A percentile compares a stretch with the other conserved stretches of the same genome.
Evolutionary conservation across 306 rosid species (phyloP).

Genomic region (Acmispon strigosus): DNA sequence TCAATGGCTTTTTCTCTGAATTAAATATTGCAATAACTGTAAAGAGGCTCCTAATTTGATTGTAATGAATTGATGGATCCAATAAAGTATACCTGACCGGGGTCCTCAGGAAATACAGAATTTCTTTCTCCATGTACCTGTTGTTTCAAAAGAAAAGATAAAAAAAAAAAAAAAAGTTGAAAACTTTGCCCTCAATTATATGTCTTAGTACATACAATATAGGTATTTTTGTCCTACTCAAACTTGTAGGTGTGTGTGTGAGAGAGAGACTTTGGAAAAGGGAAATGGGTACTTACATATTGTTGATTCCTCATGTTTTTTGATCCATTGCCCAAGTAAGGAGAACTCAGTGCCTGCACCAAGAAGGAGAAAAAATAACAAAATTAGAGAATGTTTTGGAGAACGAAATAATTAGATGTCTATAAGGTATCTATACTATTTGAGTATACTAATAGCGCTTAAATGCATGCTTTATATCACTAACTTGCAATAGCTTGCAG

Average conservation of each 20-base stretch:
- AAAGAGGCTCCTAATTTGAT: constrained; percentile 1
- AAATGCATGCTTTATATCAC: too few relatives aligned
- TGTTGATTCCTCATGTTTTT: constrained; percentile 51
- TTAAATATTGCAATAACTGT: constrained; percentile 19
- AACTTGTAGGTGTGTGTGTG: not conserved
- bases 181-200: constrained; percentile 20
- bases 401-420: not conserved
- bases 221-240: constrained; percentile 14
- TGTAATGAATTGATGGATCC: constrained; percentile 23
- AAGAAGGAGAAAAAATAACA: constrained; percentile 20
- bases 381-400: constrained; percentile 32
- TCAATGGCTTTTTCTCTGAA: not conserved
- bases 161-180: too few relatives aligned
- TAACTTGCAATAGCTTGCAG: too few relatives aligned
- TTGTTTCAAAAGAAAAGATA: not conserved
- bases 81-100: constrained; percentile 42
- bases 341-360: constrained; percentile 77
- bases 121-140: constrained; percentile 39
- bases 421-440: too few relatives aligned
- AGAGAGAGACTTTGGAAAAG: constrained; percentile 28
- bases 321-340: constrained; percentile 60
- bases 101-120: constrained; percentile 49
- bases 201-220: not conserved
- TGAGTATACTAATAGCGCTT: too few relatives aligned
- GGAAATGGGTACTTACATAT: constrained; percentile 39